Evolutionary conservation across 371 early-diverging fungal species (phyloP).

Genomic region (Rhizopus stolonifer): DNA sequence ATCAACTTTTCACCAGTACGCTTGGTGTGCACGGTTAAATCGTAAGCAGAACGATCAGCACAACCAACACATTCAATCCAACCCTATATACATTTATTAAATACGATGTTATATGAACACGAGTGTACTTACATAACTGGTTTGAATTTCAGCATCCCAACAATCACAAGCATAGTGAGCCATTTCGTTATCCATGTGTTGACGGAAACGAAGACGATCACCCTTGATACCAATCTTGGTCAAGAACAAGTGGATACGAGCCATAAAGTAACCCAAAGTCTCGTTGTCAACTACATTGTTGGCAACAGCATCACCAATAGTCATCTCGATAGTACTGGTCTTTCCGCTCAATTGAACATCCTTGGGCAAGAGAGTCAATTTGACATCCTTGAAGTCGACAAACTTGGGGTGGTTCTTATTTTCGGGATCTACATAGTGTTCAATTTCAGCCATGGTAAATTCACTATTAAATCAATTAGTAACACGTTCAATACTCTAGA

Average conservation of each 20-base stretch:
- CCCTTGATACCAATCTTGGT: constrained; percentile 92
- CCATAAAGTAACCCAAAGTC: constrained; percentile 99
- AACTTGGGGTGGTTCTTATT: constrained; percentile 96
- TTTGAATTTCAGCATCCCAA: constrained; percentile 98
- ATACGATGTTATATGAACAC: neutral
- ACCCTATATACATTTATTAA: constrained; percentile 59
- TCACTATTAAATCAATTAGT: constrained; percentile 61
- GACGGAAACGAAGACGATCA: constrained; percentile 94
- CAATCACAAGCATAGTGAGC: constrained; percentile 99
- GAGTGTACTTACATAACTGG: constrained; percentile 62
- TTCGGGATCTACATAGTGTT: constrained; percentile 97
- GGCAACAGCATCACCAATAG: constrained; percentile 95
- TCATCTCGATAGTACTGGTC: constrained; percentile 66
- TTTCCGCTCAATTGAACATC: constrained; percentile 77
- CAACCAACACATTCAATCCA: constrained; percentile 99
- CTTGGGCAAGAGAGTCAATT: constrained; percentile 80
- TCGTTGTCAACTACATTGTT: constrained; percentile 92
- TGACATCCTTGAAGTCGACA: constrained; percentile 76
- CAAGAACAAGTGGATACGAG: constrained; percentile 94
- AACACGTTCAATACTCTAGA: neutral
- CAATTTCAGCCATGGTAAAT: constrained; percentile 99
- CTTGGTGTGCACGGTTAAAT: constrained; percentile 92
- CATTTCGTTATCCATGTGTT: constrained; percentile 99
- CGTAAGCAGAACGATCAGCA: constrained; percentile 99
- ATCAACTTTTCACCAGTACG: constrained; percentile 93